phyloP scores from a whole-genome alignment of 148 eudicot species.

The Suaeda aralocaspica region DNA sequence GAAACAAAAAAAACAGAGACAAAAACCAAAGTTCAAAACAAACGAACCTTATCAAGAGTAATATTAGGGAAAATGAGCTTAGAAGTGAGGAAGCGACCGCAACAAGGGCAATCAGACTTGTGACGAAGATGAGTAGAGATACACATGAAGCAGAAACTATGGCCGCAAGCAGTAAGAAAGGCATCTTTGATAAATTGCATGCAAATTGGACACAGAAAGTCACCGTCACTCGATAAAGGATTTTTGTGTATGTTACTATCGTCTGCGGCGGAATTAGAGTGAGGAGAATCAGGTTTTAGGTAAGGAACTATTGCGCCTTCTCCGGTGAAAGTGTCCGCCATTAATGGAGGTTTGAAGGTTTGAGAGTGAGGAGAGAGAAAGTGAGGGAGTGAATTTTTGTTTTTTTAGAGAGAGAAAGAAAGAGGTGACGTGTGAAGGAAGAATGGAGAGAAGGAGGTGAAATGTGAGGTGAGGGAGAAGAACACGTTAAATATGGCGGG shows the following conservation, averaged over 20 bases:
- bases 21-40: neutral
- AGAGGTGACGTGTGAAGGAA: constrained; percentile 4
- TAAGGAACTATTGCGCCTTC: constrained; percentile 44
- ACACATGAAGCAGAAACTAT: constrained; percentile 84
- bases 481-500: constrained; percentile 31
- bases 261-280: neutral
- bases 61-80: constrained; percentile 74
- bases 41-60: constrained; percentile 68
- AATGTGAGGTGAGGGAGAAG: constrained; percentile 18
- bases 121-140: constrained; percentile 61
- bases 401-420: neutral
- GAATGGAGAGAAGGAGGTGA: constrained; percentile 10
- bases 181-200: constrained; percentile 86
- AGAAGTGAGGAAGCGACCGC: constrained; percentile 51
- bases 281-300: constrained; percentile 35
- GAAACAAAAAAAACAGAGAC: neutral
- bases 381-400: neutral
- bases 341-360: neutral
- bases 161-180: constrained; percentile 77
- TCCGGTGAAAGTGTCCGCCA: constrained; percentile 34
- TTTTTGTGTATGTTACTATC: constrained; percentile 19
- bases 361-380: neutral
- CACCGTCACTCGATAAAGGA: constrained; percentile 34
- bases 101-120: constrained; percentile 77
- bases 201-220: constrained; percentile 79